Evolutionary conservation across 148 eudicot species (phyloP).

Genomic region (Rhododendron simsii): DNA sequence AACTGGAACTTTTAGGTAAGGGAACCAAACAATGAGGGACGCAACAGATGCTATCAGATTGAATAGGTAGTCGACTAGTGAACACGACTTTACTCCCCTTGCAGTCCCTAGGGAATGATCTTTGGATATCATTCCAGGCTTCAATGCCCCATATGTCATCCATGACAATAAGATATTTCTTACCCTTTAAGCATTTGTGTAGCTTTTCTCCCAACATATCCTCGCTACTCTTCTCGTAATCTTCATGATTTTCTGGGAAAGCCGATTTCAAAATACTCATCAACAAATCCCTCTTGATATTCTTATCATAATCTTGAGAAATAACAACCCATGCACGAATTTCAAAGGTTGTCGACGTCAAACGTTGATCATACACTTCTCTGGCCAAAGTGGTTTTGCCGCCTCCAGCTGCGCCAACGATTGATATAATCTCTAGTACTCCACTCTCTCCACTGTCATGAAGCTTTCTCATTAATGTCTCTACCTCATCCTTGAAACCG

Average conservation of each 20-base stretch:
- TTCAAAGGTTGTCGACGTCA: slow-evolving; percentile 14
- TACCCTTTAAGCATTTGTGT: not conserved
- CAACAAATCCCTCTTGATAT: slow-evolving; percentile 20
- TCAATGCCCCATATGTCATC: not conserved
- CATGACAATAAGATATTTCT: not conserved
- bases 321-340: slow-evolving; percentile 35
- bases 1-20: slow-evolving; percentile 21
- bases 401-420: slow-evolving; percentile 36
- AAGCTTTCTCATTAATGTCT: slow-evolving; percentile 11
- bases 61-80: slow-evolving; percentile 24
- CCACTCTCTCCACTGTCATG: not conserved
- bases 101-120: slow-evolving; percentile 22
- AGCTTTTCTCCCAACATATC: slow-evolving; percentile 12
- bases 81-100: slow-evolving; percentile 25
- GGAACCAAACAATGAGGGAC: not conserved
- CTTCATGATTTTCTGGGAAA: not conserved
- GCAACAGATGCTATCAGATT: too few relatives aligned
- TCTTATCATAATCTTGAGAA: slow-evolving; percentile 23
- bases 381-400: slow-evolving; percentile 43
- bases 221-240: not conserved
- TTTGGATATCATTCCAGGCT: slow-evolving; percentile 4
- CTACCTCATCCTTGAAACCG: slow-evolving; percentile 29
- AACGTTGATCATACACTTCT: slow-evolving; percentile 17
- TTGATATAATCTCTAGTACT: slow-evolving; percentile 28
- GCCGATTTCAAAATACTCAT: slow-evolving; percentile 9